Percentiles rank a stretch among this genome's conserved stretches.
Conservation (phyloP, 768 basidiomycete genomes). For the Lentinula aciculospora region DNA sequence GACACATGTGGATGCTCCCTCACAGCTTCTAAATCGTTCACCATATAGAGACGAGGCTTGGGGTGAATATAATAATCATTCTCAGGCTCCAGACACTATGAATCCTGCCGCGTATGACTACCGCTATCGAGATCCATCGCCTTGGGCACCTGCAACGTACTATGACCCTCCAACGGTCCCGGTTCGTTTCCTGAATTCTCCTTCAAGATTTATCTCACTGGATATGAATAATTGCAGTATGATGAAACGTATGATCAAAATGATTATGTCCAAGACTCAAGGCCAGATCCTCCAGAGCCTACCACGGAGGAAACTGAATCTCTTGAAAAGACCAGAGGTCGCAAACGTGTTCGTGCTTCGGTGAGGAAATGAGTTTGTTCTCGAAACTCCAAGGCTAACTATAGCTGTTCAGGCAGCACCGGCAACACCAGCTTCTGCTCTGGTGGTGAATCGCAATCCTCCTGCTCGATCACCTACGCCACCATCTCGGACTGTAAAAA, state of each 20-base stretch:
- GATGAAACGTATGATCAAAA: conserved; percentile 47
- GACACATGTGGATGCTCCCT: conserved; percentile 47
- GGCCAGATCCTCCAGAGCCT: conserved; percentile 37
- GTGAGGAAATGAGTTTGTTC: conserved; percentile 27
- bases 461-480: conserved; percentile 80
- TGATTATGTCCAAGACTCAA: conserved; percentile 46
- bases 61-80: conserved; percentile 47
- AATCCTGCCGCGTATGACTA: conserved; percentile 47
- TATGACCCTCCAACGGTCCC: conserved; percentile 39
- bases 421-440: conserved; percentile 57
- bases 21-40: conserved; percentile 40
- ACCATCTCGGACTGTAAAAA: conserved; percentile 78
- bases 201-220: neutral
- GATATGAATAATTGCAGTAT: conserved; percentile 33
- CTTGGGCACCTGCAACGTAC: conserved; percentile 24
- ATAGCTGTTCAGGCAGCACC: conserved; percentile 41
- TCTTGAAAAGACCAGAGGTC: conserved; percentile 44
- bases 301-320: conserved; percentile 12
- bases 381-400: conserved; percentile 6
- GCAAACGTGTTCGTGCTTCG: conserved; percentile 63
- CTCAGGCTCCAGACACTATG: conserved; percentile 39
- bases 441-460: conserved; percentile 64
- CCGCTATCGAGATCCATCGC: conserved; percentile 54
- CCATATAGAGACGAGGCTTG: conserved; percentile 50
- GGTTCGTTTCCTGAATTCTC: conserved; percentile 26